Percentiles rank a stretch among this genome's conserved stretches.
Conservation (phyloP, 495 filamentous ascomycete species). For the Sabuloglossum arenarium region DNA sequence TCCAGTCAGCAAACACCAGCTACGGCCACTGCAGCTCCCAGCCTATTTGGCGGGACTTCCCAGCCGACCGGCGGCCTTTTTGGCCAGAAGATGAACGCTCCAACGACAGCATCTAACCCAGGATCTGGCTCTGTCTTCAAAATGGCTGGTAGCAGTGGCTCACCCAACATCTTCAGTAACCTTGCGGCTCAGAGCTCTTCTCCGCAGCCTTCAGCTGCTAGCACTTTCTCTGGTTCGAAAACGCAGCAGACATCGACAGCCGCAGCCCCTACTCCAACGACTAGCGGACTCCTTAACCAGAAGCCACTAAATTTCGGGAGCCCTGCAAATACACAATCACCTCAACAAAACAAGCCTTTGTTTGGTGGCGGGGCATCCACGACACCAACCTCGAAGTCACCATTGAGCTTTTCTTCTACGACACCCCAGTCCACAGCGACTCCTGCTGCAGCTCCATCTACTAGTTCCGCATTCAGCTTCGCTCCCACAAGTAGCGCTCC, state of each 20-base stretch:
- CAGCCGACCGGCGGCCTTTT: neutral
- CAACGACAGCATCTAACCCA: neutral
- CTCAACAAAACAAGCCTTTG: neutral
- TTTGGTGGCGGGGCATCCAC: neutral
- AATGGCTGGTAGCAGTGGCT: neutral
- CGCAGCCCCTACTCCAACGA: neutral
- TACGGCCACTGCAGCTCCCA: neutral
- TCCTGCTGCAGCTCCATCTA: neutral
- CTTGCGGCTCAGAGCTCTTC: neutral
- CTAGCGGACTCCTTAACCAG: neutral
- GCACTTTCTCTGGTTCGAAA: neutral
- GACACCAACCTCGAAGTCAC: neutral
- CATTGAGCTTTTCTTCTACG: constrained; percentile 7
- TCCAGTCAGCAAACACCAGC: neutral
- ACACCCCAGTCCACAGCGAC: neutral
- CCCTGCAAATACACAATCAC: neutral
- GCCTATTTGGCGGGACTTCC: neutral
- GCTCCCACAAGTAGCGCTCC: neutral
- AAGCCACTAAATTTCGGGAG: neutral
- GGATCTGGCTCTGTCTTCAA: neutral
- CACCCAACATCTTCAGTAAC: neutral
- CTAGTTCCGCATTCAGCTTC: constrained; percentile 5
- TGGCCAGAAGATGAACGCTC: neutral
- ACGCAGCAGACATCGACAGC: neutral
- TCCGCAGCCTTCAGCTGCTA: neutral